A percentile compares a stretch with the other conserved stretches of the same genome.
phyloP scores from a whole-genome alignment of 805 yeast species.

The Sugiyamaella americana region DNA sequence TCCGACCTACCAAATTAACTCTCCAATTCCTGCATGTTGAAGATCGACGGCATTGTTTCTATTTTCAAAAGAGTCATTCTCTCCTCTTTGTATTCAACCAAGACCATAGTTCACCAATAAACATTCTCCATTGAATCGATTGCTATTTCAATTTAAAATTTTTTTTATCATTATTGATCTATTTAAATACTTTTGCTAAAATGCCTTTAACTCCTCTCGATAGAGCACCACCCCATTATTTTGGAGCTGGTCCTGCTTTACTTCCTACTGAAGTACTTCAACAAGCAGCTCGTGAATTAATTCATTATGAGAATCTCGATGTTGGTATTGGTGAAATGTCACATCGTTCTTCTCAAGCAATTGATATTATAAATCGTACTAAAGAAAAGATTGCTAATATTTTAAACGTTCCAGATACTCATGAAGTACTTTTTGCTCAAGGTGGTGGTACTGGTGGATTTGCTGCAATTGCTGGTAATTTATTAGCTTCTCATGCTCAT shows the following conservation, averaged over 20 bases:
- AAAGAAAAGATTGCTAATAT: conserved; percentile 60
- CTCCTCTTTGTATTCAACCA: too few species aligned
- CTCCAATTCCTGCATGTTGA: too few species aligned
- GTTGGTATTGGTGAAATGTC: conserved; percentile 95
- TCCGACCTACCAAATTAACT: too few species aligned
- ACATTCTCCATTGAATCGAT: neutral
- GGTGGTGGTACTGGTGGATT: conserved; percentile 99
- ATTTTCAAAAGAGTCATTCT: too few species aligned
- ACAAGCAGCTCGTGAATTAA: conserved; percentile 79
- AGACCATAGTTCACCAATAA: conserved; percentile 2
- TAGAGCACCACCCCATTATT: conserved; percentile 41
- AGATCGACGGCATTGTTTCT: too few species aligned
- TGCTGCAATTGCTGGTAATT: conserved; percentile 76
- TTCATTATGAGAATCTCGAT: conserved; percentile 63
- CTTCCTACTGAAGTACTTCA: conserved; percentile 79
- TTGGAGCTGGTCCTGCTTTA: conserved; percentile 99
- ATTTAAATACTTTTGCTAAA: neutral
- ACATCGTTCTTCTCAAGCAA: conserved; percentile 85
- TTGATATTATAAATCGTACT: conserved; percentile 67
- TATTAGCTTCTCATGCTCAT: conserved; percentile 67
- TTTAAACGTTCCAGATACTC: conserved; percentile 77
- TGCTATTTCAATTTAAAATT: neutral
- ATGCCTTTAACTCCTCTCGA: neutral
- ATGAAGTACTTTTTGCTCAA: conserved; percentile 90
- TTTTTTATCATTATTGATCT: neutral